Conservation (phyloP, 108 stramenopile species). For the Thalassiosira profunda region DNA sequence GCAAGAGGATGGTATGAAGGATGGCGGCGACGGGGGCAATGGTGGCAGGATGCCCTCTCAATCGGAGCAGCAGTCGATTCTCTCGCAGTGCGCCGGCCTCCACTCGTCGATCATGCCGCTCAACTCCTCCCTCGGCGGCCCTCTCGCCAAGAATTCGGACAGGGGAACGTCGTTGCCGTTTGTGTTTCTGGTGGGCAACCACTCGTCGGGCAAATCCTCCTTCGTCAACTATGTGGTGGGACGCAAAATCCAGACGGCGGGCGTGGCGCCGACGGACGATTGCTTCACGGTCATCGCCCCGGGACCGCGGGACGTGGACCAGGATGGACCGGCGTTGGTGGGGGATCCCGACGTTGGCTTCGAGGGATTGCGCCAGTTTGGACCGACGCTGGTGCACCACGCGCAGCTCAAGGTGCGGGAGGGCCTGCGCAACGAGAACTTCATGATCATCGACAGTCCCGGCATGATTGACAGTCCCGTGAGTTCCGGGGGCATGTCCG, state of each 20-base stretch:
- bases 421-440: constrained; percentile 56
- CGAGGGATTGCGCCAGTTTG: constrained; percentile 89
- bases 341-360: constrained; percentile 99
- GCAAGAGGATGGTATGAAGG: neutral
- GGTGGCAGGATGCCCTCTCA: constrained; percentile 14
- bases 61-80: constrained; percentile 38
- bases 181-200: constrained; percentile 98
- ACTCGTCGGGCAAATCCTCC: constrained; percentile 94
- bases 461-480: constrained; percentile 98
- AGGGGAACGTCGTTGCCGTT: constrained; percentile 90
- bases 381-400: constrained; percentile 97
- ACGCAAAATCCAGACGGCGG: constrained; percentile 94
- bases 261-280: constrained; percentile 99
- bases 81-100: constrained; percentile 46
- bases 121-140: constrained; percentile 57
- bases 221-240: constrained; percentile 98
- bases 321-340: constrained; percentile 90
- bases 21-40: neutral
- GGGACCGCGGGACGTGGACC: constrained; percentile 92
- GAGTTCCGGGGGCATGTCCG: constrained; percentile 47
- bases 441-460: constrained; percentile 96
- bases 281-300: constrained; percentile 98
- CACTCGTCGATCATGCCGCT: constrained; percentile 77
- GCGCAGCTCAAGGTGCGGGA: constrained; percentile 91
- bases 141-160: constrained; percentile 64